phyloP scores from a whole-genome alignment of 805 yeast genomes.

The Monosporozyma solicola region DNA sequence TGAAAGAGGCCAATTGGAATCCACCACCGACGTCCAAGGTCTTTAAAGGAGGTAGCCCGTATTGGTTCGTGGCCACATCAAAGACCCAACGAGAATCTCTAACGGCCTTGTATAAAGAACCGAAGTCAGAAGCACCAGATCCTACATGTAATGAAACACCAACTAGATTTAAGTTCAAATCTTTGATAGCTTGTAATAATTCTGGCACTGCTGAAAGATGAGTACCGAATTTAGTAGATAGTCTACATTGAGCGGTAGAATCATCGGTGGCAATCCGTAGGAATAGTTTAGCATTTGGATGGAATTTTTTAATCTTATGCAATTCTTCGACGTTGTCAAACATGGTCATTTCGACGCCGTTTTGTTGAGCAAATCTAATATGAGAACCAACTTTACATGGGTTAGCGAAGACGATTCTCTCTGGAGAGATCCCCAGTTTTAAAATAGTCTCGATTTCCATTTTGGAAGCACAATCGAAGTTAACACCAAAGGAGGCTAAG shows the following conservation, averaged over 20 bases:
- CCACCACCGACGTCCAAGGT: conserved; percentile 93
- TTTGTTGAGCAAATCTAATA: conserved; percentile 56
- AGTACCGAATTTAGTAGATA: conserved; percentile 87
- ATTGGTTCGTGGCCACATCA: conserved; percentile 42
- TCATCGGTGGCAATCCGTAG: conserved; percentile 87
- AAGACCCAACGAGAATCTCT: conserved; percentile 62
- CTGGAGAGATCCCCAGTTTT: conserved; percentile 51
- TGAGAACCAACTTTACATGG: conserved; percentile 89
- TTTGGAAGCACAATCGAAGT: conserved; percentile 91
- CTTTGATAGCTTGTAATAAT: conserved; percentile 52
- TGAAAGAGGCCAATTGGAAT: conserved; percentile 57
- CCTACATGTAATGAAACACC: conserved; percentile 97
- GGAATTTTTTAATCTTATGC: conserved; percentile 55
- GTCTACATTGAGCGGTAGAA: conserved; percentile 72
- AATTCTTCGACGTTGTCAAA: conserved; percentile 86
- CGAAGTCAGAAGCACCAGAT: conserved; percentile 75
- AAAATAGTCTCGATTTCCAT: conserved; percentile 67
- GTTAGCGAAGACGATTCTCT: conserved; percentile 78
- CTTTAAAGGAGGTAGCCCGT: conserved; percentile 36
- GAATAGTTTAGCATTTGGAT: conserved; percentile 62
- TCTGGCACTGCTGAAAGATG: conserved; percentile 42
- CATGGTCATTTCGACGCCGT: conserved; percentile 62
- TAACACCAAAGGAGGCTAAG: conserved; percentile 55
- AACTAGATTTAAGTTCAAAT: conserved; percentile 51
- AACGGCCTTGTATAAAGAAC: conserved; percentile 61